Conservation (phyloP, 2,329 filamentous ascomycete genomes). For the Aureobasidium sp. region DNA sequence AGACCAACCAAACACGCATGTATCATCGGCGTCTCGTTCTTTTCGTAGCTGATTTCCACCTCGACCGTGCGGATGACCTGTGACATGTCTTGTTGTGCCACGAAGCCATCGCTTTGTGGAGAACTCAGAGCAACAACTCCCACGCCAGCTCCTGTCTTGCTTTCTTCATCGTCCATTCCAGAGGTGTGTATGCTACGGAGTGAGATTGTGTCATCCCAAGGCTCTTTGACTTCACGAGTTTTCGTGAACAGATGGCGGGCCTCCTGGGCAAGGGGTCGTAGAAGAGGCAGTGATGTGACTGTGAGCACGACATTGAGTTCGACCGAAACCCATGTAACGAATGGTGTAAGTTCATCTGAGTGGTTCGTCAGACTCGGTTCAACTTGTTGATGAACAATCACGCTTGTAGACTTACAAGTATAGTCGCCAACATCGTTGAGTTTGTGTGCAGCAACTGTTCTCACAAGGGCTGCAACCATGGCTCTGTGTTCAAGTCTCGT, state of each 20-base stretch:
- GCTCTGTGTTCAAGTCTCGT: conserved; percentile 15
- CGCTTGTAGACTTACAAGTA: conserved; percentile 15
- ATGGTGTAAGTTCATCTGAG: conserved; percentile 18
- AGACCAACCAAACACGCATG: conserved; percentile 25
- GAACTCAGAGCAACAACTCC: conserved; percentile 8
- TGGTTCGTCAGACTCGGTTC: background rate
- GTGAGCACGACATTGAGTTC: conserved; percentile 29
- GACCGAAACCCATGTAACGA: conserved; percentile 22
- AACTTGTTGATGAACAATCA: background rate
- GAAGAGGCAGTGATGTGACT: conserved; percentile 21
- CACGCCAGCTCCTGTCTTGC: conserved; percentile 13
- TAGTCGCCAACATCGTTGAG: conserved; percentile 22
- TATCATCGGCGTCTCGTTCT: conserved; percentile 18
- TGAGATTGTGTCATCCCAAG: conserved; percentile 9
- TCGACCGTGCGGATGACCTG: conserved; percentile 17
- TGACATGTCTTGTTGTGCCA: conserved; percentile 13
- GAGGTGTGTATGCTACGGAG: conserved; percentile 2
- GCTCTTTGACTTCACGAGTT: background rate
- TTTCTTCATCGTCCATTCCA: background rate
- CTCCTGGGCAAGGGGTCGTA: conserved; percentile 20
- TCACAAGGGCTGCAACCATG: conserved; percentile 23
- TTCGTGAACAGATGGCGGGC: background rate
- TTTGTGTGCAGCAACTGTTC: conserved; percentile 22
- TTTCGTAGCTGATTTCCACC: conserved; percentile 17
- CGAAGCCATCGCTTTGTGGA: conserved; percentile 14